Percentiles rank a stretch among this genome's conserved stretches.
phyloP scores from a whole-genome alignment of 495 filamentous ascomycete species.

The Polyplosphaeria fusca region DNA sequence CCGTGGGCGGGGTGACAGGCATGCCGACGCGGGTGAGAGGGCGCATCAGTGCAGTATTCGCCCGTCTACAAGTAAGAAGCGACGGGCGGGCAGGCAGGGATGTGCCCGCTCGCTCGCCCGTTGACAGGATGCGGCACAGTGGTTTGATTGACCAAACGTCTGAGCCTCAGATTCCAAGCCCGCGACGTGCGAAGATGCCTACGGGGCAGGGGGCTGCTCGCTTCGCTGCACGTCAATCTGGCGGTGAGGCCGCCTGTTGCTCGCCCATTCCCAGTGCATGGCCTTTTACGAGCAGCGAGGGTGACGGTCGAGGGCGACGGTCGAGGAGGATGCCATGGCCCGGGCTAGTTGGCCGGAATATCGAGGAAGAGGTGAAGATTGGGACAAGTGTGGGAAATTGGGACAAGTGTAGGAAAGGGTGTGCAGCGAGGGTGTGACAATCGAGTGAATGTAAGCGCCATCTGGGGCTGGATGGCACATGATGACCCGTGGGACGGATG shows the following conservation, averaged over 20 bases:
- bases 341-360: constrained; percentile 3
- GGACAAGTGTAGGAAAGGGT: background rate
- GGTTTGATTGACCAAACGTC: background rate
- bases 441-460: background rate
- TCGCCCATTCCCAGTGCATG: background rate
- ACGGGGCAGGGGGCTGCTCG: constrained; percentile 4
- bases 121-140: constrained; percentile 14
- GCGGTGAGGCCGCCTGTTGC: constrained; percentile 22
- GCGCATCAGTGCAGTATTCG: too few relatives aligned
- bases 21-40: background rate
- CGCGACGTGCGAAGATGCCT: background rate
- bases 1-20: background rate
- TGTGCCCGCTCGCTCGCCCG: constrained; percentile 5
- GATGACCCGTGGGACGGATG: background rate
- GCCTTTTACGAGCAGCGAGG: background rate
- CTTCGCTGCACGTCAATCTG: constrained; percentile 12
- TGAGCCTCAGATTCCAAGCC: constrained; percentile 4
- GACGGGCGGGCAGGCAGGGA: constrained; percentile 10
- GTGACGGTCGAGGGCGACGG: background rate
- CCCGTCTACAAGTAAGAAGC: too few relatives aligned
- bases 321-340: background rate
- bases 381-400: background rate
- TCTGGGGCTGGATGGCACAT: background rate
- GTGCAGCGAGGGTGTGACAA: constrained; percentile 8
- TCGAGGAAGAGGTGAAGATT: background rate